Evolutionary conservation across 371 early-diverging fungal genomes (phyloP), one percentile per base, ranked within the genome.

Genomic region (Mucor velutinosus): DNA sequence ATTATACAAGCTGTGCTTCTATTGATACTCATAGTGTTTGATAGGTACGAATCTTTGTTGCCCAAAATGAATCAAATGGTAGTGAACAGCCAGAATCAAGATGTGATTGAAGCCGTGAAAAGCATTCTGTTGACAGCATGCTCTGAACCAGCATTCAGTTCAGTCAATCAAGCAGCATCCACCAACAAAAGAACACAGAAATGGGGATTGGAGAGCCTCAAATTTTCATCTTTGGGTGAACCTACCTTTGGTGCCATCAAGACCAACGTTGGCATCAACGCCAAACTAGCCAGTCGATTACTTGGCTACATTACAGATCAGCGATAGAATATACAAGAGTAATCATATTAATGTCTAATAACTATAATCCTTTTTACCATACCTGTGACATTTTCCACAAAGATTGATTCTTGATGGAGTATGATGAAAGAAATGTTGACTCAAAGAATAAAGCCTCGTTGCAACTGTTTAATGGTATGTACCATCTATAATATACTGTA

Each of bases 61-160:
- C 90, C 92, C 10, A 89, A 91, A 65, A 90, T 94, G 90, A 89
- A 89, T 58, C 89, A 89, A 69, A 87, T 92, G 58, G 80, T 95
- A 19, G 79, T 84, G 27, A 90, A 83, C 41, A 88, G 88, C 27
- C 90, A 92, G 64, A 89, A 88, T 4, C 82, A 90, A 11, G 88
- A 88, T 17, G 84, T 91, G 17, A 81, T 92, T 49, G 90, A 91
- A 61, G 85, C 92, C 0, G 90, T 93, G 12, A 92, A 93, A 70
- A 81, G 85, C 5, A 92, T 95, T 60, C 75, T 92, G 15, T 81
- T 90, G 66, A 89, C 92, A 0, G 90, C 92, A 19, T 87, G 91
- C 37, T 88, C 92, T 11, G 87, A 86, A 43, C 88, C 89, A 7
- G 80, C 79, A 11, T 77, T 79, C 27, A 69, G 74, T 51, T 71